These are phyloP conservation scores for Gossypium anomalum DNA, from an alignment of 345 rosid species.

Conservation along the genomic window DNA sequence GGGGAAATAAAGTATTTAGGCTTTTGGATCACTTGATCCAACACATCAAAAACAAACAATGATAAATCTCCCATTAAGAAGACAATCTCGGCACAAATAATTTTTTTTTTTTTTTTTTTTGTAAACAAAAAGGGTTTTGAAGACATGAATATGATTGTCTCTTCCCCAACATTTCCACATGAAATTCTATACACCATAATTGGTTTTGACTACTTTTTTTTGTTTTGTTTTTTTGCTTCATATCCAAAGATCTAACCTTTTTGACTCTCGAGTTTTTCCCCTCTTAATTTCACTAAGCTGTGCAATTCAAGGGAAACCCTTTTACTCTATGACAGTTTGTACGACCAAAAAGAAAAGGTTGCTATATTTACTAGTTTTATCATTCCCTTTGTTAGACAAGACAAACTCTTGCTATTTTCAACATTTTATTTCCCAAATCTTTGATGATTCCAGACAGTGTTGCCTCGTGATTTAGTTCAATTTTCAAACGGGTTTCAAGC, in stretches of 20 bases:
- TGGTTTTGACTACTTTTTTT: slow-evolving; percentile 75
- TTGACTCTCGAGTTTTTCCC: slow-evolving; percentile 30
- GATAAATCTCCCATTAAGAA: slow-evolving; percentile 26
- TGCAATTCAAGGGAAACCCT: slow-evolving; percentile 24
- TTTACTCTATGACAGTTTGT: slow-evolving; percentile 15
- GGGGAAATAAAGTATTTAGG: neutral
- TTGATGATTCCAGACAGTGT: neutral
- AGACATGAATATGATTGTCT: slow-evolving; percentile 34
- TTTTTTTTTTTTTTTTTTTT: neutral
- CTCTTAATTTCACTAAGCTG: slow-evolving; percentile 17
- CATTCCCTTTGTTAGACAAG: neutral
- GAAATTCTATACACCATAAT: slow-evolving; percentile 64
- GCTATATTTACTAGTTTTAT: slow-evolving; percentile 4
- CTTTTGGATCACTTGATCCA: slow-evolving; percentile 45
- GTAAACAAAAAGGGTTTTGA: neutral
- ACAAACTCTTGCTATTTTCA: slow-evolving; percentile 14
- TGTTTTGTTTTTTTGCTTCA: neutral
- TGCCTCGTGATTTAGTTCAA: slow-evolving; percentile 11
- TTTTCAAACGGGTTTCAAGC: neutral
- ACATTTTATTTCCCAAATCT: neutral
- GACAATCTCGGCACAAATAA: slow-evolving; percentile 4
- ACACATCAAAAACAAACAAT: slow-evolving; percentile 28
- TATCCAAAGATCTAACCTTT: slow-evolving; percentile 28
- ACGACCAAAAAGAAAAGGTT: neutral
- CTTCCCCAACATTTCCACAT: slow-evolving; percentile 59